These are phyloP conservation scores for Inga laurina DNA, from an alignment of 306 rosid genomes.

Conservation along the genomic window DNA sequence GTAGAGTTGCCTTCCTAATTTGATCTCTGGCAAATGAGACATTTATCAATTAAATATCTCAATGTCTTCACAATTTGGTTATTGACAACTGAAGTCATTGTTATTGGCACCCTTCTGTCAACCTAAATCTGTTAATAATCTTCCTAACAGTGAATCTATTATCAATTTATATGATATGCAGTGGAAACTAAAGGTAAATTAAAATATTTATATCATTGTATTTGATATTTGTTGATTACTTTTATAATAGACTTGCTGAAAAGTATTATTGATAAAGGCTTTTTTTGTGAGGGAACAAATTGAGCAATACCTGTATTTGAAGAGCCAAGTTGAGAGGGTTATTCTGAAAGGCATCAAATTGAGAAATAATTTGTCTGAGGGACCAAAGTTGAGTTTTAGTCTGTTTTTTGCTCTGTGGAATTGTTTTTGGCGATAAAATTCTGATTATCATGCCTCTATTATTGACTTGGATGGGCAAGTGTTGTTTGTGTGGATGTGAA, in stretches of 20 bases:
- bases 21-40: neutral
- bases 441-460: neutral
- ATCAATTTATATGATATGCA: neutral
- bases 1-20: neutral
- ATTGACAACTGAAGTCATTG: neutral
- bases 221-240: neutral
- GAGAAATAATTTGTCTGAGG: neutral
- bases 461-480: neutral
- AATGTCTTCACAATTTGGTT: neutral
- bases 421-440: neutral
- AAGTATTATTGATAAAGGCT: neutral
- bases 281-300: neutral
- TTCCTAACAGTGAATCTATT: neutral
- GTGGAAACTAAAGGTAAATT: neutral
- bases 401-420: neutral
- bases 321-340: neutral
- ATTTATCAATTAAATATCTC: neutral
- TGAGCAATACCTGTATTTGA: neutral
- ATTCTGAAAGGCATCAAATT: neutral
- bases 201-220: neutral
- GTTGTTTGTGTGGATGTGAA: neutral
- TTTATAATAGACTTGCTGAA: neutral
- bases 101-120: neutral
- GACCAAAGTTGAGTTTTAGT: neutral
- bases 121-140: neutral